Base-by-base conservation (phyloP, 2,329 filamentous ascomycete genomes). In the Aspergillus carbonarius region DNA sequence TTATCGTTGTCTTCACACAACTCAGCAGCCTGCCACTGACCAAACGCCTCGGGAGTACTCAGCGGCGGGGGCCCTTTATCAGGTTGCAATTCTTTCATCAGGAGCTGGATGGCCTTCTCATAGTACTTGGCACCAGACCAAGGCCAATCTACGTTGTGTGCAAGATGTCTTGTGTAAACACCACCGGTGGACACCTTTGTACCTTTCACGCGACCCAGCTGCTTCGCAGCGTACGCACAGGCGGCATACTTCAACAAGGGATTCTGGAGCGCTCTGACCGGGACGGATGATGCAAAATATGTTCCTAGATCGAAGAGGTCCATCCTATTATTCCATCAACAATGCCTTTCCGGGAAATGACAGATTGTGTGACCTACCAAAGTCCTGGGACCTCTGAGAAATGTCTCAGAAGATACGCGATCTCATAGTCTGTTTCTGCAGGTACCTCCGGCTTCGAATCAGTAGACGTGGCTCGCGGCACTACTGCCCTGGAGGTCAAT, bases 101-200 rank as follows among this genome's bases (percentile, higher is more conserved):
- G 74, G 3, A 86, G 77, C 13, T 85, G 84, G 20, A 87, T 85
- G 1, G 84, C 85, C 65, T 79, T 82, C 65, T 87, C 84, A 72
- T 88, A 88, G 68, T 87, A 87, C 57, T 85, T 84, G 1, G 85
- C 83, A 1, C 82, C 84, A 61, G 82, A 82, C 73, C 85, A 87
- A 59, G 79, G 80, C 82, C 85, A 87, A 63, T 87, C 83, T 8
- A 83, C 74, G 18, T 76, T 71, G 9, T 75, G 72, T 5, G 76
- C 72, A 35, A 81, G 79, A 64, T 82, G 82, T 20, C 69, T 71
- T 2, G 69, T 66, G 51, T 68, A 72, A 20, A 80, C 78, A 5
- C 79, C 81, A 47, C 82, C 79, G 57, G 81, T 72, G 35, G 80
- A 72, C 4, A 82, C 78, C 61, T 83, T 85, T 30, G 71, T 73